phyloP scores from a whole-genome alignment of 2,329 filamentous ascomycete genomes.

The Alternaria rosae region DNA sequence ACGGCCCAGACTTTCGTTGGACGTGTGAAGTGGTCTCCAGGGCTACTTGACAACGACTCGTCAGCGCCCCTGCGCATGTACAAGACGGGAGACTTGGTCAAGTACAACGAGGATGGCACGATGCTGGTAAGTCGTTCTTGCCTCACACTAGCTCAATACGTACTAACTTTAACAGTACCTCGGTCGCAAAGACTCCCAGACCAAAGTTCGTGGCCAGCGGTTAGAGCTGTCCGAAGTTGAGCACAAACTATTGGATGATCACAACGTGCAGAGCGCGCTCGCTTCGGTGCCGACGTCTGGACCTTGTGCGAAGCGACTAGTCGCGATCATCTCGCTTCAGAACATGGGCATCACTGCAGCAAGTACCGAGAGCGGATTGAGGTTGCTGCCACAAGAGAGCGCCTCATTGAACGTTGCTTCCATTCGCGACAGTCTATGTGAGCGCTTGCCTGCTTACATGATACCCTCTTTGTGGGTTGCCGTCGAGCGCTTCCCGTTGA shows the following conservation, averaged over 20 bases:
- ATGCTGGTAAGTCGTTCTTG: conserved; percentile 20
- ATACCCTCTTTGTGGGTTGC: conserved; percentile 43
- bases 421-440: conserved; percentile 39
- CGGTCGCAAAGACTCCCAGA: conserved; percentile 44
- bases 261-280: conserved; percentile 37
- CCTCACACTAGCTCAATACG: not conserved
- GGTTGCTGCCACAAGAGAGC: conserved; percentile 31
- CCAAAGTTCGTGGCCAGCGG: conserved; percentile 53
- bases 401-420: conserved; percentile 31
- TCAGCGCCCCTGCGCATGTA: conserved; percentile 29
- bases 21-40: conserved; percentile 30
- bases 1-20: conserved; percentile 36
- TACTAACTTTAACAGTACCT: conserved; percentile 23
- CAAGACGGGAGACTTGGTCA: conserved; percentile 49
- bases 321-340: conserved; percentile 38
- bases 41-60: conserved; percentile 2
- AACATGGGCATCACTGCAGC: conserved; percentile 11
- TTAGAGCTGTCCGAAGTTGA: conserved; percentile 57
- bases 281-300: conserved; percentile 38
- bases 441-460: conserved; percentile 45
- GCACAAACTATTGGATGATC: conserved; percentile 49
- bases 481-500: conserved; percentile 39
- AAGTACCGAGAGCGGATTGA: conserved; percentile 8
- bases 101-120: conserved; percentile 47
- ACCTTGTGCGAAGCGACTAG: conserved; percentile 43